Conservation (phyloP, 73 alveolate genomes). For the Effrenium voratum region DNA sequence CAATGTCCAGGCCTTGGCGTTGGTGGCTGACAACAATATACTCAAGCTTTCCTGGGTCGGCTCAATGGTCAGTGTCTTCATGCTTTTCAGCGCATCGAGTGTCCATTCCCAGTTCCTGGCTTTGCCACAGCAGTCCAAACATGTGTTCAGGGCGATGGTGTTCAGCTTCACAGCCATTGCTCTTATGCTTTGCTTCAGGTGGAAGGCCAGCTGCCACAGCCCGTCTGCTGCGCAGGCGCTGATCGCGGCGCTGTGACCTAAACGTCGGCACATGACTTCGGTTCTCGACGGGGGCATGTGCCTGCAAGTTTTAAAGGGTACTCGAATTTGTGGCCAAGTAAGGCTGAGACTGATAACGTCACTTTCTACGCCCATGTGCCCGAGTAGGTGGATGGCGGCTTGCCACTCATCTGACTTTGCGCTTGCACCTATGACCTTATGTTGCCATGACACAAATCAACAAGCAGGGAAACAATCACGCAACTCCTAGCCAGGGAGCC, state of each 20-base stretch:
- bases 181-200: not conserved
- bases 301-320: not conserved
- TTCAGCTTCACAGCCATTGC: not conserved
- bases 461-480: too few species aligned
- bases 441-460: too few species aligned
- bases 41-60: not conserved
- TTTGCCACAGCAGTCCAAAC: not conserved
- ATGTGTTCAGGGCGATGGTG: conserved; percentile 11
- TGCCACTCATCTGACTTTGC: not conserved
- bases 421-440: conserved; percentile 11
- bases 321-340: not conserved
- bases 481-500: not conserved
- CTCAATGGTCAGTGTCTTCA: not conserved
- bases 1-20: not conserved
- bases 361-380: not conserved
- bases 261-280: not conserved
- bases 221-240: not conserved
- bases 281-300: not conserved
- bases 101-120: conserved; percentile 28
- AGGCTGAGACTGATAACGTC: conserved; percentile 24
- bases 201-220: conserved; percentile 34
- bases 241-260: conserved; percentile 45
- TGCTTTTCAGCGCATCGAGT: not conserved
- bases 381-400: not conserved
- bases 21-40: not conserved